Percentiles rank a stretch among this genome's conserved stretches.
phyloP scores from a whole-genome alignment of 495 filamentous ascomycete species.

The Glonium stellatum region DNA sequence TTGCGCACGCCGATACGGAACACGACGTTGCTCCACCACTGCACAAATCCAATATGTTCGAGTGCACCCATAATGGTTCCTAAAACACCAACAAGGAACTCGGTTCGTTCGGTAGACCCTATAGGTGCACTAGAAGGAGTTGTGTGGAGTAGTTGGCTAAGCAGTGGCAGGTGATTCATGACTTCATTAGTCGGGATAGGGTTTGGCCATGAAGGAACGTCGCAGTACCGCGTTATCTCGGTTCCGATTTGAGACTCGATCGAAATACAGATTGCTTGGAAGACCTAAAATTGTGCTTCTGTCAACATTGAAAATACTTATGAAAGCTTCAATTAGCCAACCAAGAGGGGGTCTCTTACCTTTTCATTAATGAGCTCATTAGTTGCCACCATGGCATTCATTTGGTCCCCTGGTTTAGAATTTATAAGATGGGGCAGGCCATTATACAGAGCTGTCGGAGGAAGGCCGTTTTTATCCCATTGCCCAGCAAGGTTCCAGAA shows the following conservation, averaged over 20 bases:
- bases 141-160: neutral
- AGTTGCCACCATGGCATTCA: neutral
- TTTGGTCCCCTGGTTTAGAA: neutral
- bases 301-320: neutral
- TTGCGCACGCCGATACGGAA: conserved; percentile 1
- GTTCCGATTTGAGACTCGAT: conserved; percentile 4
- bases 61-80: conserved; percentile 1
- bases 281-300: neutral
- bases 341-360: neutral
- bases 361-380: neutral
- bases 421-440: neutral
- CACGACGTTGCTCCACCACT: neutral
- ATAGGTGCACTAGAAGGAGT: neutral
- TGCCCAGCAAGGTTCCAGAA: conserved; percentile 18
- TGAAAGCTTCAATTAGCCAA: neutral
- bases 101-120: neutral
- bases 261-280: conserved; percentile 1
- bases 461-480: neutral
- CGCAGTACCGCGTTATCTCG: conserved; percentile 3
- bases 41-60: neutral
- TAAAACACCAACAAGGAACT: neutral
- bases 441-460: neutral
- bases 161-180: conserved; percentile 3
- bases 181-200: neutral
- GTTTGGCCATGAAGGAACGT: neutral